Conservation (phyloP, 441 rosid genomes). For the Omphalea diandra region DNA sequence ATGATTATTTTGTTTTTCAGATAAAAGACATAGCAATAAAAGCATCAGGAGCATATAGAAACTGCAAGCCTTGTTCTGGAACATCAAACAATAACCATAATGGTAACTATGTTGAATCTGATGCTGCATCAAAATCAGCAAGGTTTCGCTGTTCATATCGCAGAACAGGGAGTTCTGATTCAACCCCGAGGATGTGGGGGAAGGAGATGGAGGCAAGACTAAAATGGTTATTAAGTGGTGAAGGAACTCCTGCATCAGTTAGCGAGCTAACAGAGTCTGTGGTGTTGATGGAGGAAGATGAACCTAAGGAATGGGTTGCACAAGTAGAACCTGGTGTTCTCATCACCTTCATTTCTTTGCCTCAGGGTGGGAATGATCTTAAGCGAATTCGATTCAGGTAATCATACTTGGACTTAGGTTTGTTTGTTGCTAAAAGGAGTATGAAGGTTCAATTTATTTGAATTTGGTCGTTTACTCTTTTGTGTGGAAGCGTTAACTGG, state of each 20-base stretch:
- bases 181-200: slow-evolving; percentile 61
- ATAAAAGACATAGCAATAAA: slow-evolving; percentile 85
- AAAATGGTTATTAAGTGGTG: slow-evolving; percentile 79
- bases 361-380: slow-evolving; percentile 83
- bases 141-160: slow-evolving; percentile 66
- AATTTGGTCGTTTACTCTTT: slow-evolving; percentile 18
- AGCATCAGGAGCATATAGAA: slow-evolving; percentile 84
- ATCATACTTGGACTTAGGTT: slow-evolving; percentile 18
- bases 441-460: slow-evolving; percentile 24
- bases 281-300: slow-evolving; percentile 76
- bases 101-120: slow-evolving; percentile 54
- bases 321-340: slow-evolving; percentile 96
- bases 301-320: slow-evolving; percentile 93
- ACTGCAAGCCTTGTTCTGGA: slow-evolving; percentile 81
- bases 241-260: slow-evolving; percentile 74
- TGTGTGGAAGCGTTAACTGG: slow-evolving; percentile 16
- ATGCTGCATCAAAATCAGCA: slow-evolving; percentile 58
- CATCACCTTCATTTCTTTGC: slow-evolving; percentile 77
- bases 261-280: slow-evolving; percentile 76
- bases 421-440: slow-evolving; percentile 19
- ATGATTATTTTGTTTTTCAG: slow-evolving; percentile 32
- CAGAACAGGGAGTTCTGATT: slow-evolving; percentile 61
- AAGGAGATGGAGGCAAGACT: slow-evolving; percentile 75
- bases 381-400: slow-evolving; percentile 88
- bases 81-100: slow-evolving; percentile 52